These are phyloP conservation scores for Acanthamoeba royreba DNA, from an alignment of 208 protist genomes.

Conservation along the genomic window DNA sequence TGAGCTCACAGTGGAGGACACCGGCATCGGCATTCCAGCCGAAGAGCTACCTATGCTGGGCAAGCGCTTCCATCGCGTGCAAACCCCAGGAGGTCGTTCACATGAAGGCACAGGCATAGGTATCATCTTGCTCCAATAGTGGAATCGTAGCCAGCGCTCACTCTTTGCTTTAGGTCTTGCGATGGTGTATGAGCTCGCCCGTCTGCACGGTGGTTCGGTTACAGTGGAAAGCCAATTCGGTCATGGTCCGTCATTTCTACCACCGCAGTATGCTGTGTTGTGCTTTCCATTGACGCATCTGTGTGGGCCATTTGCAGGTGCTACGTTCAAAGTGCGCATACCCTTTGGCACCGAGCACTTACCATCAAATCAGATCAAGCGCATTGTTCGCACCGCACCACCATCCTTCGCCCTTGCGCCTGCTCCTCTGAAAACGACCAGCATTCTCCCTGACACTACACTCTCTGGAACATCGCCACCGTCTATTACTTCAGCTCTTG, in stretches of 20 bases:
- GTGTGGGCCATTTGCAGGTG: background rate
- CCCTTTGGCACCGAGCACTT: background rate
- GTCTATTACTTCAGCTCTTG: no score
- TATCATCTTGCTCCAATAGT: background rate
- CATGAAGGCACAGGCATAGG: constrained; percentile 42
- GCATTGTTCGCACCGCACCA: background rate
- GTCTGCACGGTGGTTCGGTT: constrained; percentile 40
- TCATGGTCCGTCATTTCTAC: background rate
- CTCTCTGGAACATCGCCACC: no score
- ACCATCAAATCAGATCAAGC: background rate
- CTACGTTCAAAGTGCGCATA: background rate
- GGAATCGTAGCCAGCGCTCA: background rate
- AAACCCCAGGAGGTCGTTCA: background rate
- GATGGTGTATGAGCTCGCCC: constrained; percentile 44
- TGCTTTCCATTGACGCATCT: background rate
- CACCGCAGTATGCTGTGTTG: no score
- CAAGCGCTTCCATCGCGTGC: constrained; percentile 39
- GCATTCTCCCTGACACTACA: no score
- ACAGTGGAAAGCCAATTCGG: background rate
- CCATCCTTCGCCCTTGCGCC: no score
- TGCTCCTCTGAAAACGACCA: no score
- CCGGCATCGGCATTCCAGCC: constrained; percentile 29
- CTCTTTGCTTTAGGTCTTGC: background rate
- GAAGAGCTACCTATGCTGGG: background rate
- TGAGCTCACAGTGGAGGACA: constrained; percentile 35